Base-by-base conservation (phyloP, 768 basidiomycete species). In the Xanthoconium purpureum region DNA sequence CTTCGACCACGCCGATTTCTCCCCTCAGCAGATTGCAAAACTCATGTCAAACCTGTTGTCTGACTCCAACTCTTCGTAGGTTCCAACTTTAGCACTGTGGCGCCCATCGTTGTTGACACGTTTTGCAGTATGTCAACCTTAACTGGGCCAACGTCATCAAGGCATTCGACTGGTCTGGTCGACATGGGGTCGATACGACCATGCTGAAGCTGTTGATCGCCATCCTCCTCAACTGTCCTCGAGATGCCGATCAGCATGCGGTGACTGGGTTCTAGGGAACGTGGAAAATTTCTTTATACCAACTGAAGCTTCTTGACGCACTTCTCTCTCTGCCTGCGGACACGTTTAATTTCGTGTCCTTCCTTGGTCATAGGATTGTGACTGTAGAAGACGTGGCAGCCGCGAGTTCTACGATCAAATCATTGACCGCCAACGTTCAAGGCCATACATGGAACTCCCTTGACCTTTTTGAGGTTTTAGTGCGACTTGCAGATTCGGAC, bases 281-380 rank as follows among this genome's bases (percentile, higher is more conserved):
- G 3, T 98, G 96, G 96, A 79, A 78, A 12, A 95, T 97, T 69
- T 81, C 90, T 1, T 70, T 89, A 28, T 90, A 90, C 63, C 94
- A 96, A 68, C 80, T 98, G 30, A 86, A 24, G 24, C 24, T 24
- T 24, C 24, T 24, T 24, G 24, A 24, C 24, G 24, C 24, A 24
- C 24, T 24, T 36, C 84, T 96, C 12, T 92, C 89, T 28, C 77
- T 98, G 28, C 88, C 94, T 3, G 85, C 84, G 1, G 95, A 97
- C 70, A 91, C 91, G 0, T 94, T 97, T 77, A 94, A 90, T 68
- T 91, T 98, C 67, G 89, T 96, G 50, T 84, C 87, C 32, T 79
- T 98, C 28, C 91, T 94, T 36, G 89, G 90, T 4, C 83, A 81
- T 36, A 77, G 88, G 60, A 87, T 94, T 59, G 91, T 96, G 36